Percentiles rank a stretch among this genome's conserved stretches.
These are phyloP conservation scores for Echinochloa phyllopogon DNA, from an alignment of 176 grass and related monocot species.

Conservation along the genomic window DNA sequence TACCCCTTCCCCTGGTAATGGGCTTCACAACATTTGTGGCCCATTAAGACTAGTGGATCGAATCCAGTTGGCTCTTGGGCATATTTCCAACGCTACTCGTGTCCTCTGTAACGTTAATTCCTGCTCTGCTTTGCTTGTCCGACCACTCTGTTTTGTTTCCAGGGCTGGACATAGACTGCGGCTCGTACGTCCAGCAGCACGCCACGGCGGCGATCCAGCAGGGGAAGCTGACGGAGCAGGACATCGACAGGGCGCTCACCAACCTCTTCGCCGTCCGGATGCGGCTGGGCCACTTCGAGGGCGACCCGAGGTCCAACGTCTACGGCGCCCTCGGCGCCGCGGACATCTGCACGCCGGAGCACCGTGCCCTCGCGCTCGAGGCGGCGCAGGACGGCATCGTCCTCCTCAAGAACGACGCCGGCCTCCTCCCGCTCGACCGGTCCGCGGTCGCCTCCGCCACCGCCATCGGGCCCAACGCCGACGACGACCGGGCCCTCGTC, in stretches of 20 bases:
- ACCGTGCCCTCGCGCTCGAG: constrained; percentile 62
- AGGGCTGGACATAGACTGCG: constrained; percentile 75
- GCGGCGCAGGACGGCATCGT: constrained; percentile 80
- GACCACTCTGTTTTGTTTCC: neutral
- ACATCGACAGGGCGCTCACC: constrained; percentile 58
- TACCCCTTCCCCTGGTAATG: no score
- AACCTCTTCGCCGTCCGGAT: constrained; percentile 68
- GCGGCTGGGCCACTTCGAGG: constrained; percentile 81
- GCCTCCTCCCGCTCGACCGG: constrained; percentile 49
- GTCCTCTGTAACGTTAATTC: neutral
- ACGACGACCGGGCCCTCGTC: constrained; percentile 43
- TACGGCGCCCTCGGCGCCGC: constrained; percentile 53
- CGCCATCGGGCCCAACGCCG: constrained; percentile 65
- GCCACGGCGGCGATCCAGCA: constrained; percentile 40
- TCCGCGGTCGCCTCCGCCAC: constrained; percentile 15
- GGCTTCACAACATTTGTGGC: no score
- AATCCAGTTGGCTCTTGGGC: no score
- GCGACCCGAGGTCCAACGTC: constrained; percentile 46
- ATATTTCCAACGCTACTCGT: no score
- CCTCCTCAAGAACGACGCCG: constrained; percentile 63
- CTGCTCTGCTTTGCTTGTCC: neutral
- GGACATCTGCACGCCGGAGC: constrained; percentile 58
- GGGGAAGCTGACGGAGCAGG: constrained; percentile 55
- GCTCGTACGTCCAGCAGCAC: constrained; percentile 49
- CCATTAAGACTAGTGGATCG: no score